Evolutionary conservation across 345 rosid genomes (phyloP), one percentile per base, ranked within the genome.

Genomic region (Gossypium australe): DNA sequence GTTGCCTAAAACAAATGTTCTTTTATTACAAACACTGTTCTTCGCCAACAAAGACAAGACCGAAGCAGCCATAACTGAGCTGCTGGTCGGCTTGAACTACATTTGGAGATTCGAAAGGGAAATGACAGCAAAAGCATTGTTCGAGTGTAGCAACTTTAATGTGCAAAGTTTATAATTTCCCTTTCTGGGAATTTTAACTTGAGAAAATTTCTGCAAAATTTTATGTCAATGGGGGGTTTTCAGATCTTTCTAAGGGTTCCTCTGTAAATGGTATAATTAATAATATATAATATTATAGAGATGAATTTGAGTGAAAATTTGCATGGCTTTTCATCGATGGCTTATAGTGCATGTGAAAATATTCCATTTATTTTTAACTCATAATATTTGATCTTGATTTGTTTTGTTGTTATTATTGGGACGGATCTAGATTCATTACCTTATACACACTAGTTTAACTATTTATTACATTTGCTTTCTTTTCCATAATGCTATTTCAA

Each of bases 81-180:
- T 96, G 24, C 78, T 96, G 80, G 98, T 96, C 67, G 99, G 99
- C 11, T 80, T 96, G 80, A 96, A 96, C 76, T 96, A 96, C 72
- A 84, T 96, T 9, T 96, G 99, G 99, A 89, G 97, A 78, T 96
- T 93, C 59, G 97, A 93, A 81, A 88, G 93, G 81, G 98, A 96
- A 86, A 93, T 90, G 98, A 88, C 97, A 38, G 94, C 95, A 0
- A 92, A 87, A 78, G 94, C 97, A 51, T 81, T 96, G 82, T 88
- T 92, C 49, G 90, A 90, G 57, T 84, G 88, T 72, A 82, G 77
- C 75, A 86, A 83, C 78, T 80, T 83, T 25, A 59, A 11, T 57
- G 62, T 57, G 29, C 81, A 86, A 72, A 76, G 70, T 77, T 82
- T 85, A 70, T 68, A 8, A 2, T 60, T 25, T 18, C 11, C 58